Conservation (phyloP, 805 yeast species). For the Cyberlindnera maclurae region DNA sequence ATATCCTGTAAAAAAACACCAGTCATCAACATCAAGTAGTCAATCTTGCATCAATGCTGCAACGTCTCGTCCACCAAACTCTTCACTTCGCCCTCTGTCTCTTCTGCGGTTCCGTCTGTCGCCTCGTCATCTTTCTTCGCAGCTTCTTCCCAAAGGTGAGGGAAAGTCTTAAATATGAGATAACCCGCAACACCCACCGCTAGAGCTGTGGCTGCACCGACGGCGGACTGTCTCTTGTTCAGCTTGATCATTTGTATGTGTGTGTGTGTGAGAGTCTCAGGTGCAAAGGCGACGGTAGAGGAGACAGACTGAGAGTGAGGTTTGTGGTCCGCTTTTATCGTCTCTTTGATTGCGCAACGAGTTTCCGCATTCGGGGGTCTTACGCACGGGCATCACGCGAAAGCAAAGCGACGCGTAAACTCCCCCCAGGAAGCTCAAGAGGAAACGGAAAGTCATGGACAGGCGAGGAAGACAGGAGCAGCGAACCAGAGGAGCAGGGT, state of each 20-base stretch:
- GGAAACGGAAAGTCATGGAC: constrained; percentile 14
- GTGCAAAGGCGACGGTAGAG: no score
- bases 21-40: no score
- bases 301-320: no score
- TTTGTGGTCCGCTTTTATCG: neutral
- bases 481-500: constrained; percentile 16
- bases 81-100: no score
- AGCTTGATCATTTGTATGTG: constrained; percentile 5
- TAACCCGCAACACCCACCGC: constrained; percentile 13
- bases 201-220: constrained; percentile 8
- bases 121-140: neutral
- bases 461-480: constrained; percentile 12
- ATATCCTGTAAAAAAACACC: no score
- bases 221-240: constrained; percentile 10
- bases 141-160: constrained; percentile 7
- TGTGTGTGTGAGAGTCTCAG: no score
- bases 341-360: constrained; percentile 5
- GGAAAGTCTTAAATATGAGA: constrained; percentile 13
- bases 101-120: neutral
- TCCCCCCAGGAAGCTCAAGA: no score
- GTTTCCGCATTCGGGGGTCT: constrained; percentile 6
- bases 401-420: no score
- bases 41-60: no score
- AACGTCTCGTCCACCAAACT: no score
- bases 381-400: neutral